These are phyloP conservation scores for Candida ascalaphidarum DNA, from an alignment of 805 yeast species.

Conservation along the genomic window DNA sequence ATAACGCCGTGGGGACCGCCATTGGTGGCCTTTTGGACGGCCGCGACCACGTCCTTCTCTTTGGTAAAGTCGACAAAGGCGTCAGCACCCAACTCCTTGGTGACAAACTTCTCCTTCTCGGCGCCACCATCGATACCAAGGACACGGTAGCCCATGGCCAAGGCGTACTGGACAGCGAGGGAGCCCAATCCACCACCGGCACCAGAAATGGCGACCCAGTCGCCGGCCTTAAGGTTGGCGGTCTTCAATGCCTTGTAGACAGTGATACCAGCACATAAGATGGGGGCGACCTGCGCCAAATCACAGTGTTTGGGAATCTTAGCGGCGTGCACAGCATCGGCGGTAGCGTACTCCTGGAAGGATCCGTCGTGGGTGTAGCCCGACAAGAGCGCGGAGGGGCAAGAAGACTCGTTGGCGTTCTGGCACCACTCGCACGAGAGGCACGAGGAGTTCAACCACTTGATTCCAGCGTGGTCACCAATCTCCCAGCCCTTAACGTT, in stretches of 20 bases:
- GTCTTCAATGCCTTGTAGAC: conserved; percentile 62
- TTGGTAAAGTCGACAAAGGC: conserved; percentile 50
- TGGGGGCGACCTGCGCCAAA: conserved; percentile 50
- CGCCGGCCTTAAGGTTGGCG: conserved; percentile 51
- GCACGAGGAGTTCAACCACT: conserved; percentile 41
- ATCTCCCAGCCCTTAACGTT: conserved; percentile 35
- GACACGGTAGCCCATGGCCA: conserved; percentile 64
- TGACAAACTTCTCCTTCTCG: conserved; percentile 43
- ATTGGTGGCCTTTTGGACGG: conserved; percentile 32
- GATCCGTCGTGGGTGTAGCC: conserved; percentile 73
- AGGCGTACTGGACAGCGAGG: conserved; percentile 67
- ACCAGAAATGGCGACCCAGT: conserved; percentile 71
- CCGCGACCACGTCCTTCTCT: conserved; percentile 42
- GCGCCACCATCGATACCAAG: conserved; percentile 70
- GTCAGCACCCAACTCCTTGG: conserved; percentile 57
- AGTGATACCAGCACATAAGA: conserved; percentile 62
- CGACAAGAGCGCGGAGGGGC: conserved; percentile 59
- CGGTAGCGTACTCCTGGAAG: conserved; percentile 60
- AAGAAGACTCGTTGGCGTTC: conserved; percentile 38
- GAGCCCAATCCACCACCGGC: conserved; percentile 81
- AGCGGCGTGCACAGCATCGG: conserved; percentile 58
- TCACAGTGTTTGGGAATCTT: conserved; percentile 47
- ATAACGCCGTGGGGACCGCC: conserved; percentile 53
- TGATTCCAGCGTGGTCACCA: conserved; percentile 37
- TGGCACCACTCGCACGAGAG: conserved; percentile 34